Percentiles rank a stretch among this genome's conserved stretches.
Evolutionary conservation across 2,329 filamentous ascomycete genomes (phyloP).

Genomic region (Aspergillus sp.): DNA sequence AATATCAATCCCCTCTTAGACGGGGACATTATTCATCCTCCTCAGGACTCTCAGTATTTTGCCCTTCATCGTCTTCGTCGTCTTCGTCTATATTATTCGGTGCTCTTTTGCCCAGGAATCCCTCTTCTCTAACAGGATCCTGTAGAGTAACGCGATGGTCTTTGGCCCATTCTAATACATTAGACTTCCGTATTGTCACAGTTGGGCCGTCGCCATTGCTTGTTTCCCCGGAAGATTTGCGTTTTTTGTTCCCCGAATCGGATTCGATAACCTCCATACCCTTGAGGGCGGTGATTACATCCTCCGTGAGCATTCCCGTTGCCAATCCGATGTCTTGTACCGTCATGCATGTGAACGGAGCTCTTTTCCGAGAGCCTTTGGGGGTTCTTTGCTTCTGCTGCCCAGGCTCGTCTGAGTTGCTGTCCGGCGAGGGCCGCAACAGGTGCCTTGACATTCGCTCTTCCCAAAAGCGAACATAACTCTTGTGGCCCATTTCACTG

Average conservation of each 20-base stretch:
- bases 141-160: constrained; percentile 59
- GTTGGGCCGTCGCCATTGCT: constrained; percentile 22
- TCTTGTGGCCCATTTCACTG: constrained; percentile 74
- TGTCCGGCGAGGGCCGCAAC: constrained; percentile 29
- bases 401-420: constrained; percentile 21
- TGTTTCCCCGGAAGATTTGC: constrained; percentile 36
- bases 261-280: constrained; percentile 69
- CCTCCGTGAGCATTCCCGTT: constrained; percentile 81
- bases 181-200: constrained; percentile 52
- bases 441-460: constrained; percentile 72
- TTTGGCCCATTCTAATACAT: constrained; percentile 63
- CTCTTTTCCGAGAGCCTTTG: constrained; percentile 40
- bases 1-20: too few species aligned
- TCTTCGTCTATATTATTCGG: constrained; percentile 31
- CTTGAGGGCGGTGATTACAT: constrained; percentile 71
- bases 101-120: constrained; percentile 67
- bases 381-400: constrained; percentile 23
- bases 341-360: constrained; percentile 49
- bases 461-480: constrained; percentile 83
- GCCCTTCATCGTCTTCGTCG: constrained; percentile 3
- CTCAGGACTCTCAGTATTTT: constrained; percentile 13
- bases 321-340: constrained; percentile 67
- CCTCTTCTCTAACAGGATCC: constrained; percentile 65
- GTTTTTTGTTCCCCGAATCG: constrained; percentile 48
- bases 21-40: constrained; percentile 9